Percentiles rank a stretch among this genome's conserved stretches.
Evolutionary conservation across 768 basidiomycete species (phyloP).

Genomic region (Cyclocybe cylindracea): DNA sequence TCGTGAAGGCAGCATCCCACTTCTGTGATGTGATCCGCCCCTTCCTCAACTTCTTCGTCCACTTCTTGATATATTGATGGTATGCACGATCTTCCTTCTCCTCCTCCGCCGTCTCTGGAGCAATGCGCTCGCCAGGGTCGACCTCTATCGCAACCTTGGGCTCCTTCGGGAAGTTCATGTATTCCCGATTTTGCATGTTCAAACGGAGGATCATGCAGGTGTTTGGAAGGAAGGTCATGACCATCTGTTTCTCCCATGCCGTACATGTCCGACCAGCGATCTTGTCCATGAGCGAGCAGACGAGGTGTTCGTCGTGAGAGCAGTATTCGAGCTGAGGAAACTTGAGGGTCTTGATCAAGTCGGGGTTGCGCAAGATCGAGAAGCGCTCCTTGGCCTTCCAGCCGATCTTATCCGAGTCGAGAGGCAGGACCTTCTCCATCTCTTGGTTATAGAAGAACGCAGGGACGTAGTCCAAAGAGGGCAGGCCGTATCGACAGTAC

Average conservation of each 20-base stretch:
- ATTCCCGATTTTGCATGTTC: constrained; percentile 6
- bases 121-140: constrained; percentile 23
- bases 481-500: constrained; percentile 12
- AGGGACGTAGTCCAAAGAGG: constrained; percentile 17
- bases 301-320: constrained; percentile 2
- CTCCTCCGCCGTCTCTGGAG: background rate
- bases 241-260: constrained; percentile 20
- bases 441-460: constrained; percentile 24
- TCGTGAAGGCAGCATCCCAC: constrained; percentile 14
- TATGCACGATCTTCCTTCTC: constrained; percentile 18
- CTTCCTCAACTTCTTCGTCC: constrained; percentile 21
- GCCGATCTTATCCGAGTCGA: background rate
- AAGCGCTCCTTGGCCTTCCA: constrained; percentile 15
- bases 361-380: constrained; percentile 27
- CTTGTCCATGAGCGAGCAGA: constrained; percentile 27
- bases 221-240: constrained; percentile 9
- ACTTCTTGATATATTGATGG: constrained; percentile 26
- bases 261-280: constrained; percentile 22
- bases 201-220: background rate
- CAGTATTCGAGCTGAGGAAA: constrained; percentile 1
- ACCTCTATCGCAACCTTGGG: constrained; percentile 18
- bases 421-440: constrained; percentile 7
- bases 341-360: constrained; percentile 17
- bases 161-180: constrained; percentile 19
- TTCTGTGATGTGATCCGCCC: constrained; percentile 19